A percentile compares a stretch with the other conserved stretches of the same genome.
These are phyloP conservation scores for Anthracocystis walkeri DNA, from an alignment of 1,284 basidiomycete species.

Conservation along the genomic window DNA sequence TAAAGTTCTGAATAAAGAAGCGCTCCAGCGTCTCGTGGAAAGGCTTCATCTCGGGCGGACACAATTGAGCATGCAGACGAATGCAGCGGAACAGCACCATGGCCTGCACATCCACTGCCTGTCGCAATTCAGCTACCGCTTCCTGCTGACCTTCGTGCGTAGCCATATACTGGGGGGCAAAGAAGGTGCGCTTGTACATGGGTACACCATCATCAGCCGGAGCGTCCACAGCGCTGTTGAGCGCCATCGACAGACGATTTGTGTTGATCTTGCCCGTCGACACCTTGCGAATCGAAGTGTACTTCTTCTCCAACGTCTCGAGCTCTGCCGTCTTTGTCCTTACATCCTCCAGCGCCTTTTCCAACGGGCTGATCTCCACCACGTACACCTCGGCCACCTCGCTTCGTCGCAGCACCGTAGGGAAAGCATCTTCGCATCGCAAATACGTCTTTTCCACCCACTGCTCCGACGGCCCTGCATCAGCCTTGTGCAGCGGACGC, in stretches of 20 bases:
- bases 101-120: conserved; percentile 80
- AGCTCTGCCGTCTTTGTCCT: conserved; percentile 82
- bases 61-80: conserved; percentile 82
- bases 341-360: conserved; percentile 84
- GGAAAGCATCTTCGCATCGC: conserved; percentile 82
- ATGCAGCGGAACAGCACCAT: conserved; percentile 85
- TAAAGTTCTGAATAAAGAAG: conserved; percentile 87
- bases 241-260: conserved; percentile 85
- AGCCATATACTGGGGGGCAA: conserved; percentile 78
- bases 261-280: conserved; percentile 75
- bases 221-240: conserved; percentile 88
- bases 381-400: conserved; percentile 83
- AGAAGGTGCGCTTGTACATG: conserved; percentile 74
- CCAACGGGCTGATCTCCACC: conserved; percentile 86
- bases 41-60: conserved; percentile 84
- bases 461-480: conserved; percentile 47
- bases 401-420: conserved; percentile 88
- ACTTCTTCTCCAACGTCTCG: conserved; percentile 78
- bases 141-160: conserved; percentile 79
- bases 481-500: conserved; percentile 69
- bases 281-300: conserved; percentile 81
- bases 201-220: conserved; percentile 82
- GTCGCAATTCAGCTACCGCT: conserved; percentile 78
- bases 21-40: conserved; percentile 91
- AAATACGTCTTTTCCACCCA: conserved; percentile 82